A percentile compares a stretch with the other conserved stretches of the same genome.
Conservation (phyloP, 139 green algal genomes). For the Auxenochlorella pyrenoidosa region DNA sequence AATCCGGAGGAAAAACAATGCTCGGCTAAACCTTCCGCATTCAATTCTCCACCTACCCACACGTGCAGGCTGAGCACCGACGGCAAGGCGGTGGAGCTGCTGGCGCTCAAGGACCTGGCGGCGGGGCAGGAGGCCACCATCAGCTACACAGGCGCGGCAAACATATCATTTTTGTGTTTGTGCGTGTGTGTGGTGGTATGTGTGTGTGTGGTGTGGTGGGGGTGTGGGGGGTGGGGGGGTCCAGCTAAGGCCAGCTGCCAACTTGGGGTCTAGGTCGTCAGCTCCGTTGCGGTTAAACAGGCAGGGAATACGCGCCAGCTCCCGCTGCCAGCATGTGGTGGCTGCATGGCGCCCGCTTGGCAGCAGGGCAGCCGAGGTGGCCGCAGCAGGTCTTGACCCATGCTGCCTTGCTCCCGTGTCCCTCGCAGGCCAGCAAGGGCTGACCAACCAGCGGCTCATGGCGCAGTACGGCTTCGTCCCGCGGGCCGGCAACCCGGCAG, state of each 20-base stretch:
- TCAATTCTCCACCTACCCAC: too few relatives aligned
- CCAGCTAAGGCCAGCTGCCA: too few relatives aligned
- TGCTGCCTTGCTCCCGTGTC: neutral
- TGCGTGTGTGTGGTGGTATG: neutral
- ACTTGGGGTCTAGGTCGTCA: too few relatives aligned
- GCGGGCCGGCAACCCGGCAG: constrained; percentile 49
- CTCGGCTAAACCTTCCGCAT: too few relatives aligned
- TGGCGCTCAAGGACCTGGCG: constrained; percentile 51
- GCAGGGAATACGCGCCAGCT: too few relatives aligned
- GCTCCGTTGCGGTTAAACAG: too few relatives aligned
- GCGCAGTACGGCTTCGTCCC: constrained; percentile 74
- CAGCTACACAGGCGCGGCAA: constrained; percentile 61
- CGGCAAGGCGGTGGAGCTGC: constrained; percentile 45
- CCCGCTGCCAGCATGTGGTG: too few relatives aligned
- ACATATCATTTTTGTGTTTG: neutral
- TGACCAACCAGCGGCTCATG: constrained; percentile 53
- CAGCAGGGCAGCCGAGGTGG: neutral
- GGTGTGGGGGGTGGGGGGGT: neutral
- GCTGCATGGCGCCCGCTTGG: too few relatives aligned
- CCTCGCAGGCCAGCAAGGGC: constrained; percentile 34
- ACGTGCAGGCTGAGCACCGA: neutral
- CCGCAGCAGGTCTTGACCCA: too few relatives aligned
- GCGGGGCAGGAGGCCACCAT: constrained; percentile 61
- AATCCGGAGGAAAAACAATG: too few relatives aligned
- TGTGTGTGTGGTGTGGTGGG: neutral